Evolutionary conservation across 1,139 yeast genomes (phyloP).

Genomic region (Blastobotrys proliferans): DNA sequence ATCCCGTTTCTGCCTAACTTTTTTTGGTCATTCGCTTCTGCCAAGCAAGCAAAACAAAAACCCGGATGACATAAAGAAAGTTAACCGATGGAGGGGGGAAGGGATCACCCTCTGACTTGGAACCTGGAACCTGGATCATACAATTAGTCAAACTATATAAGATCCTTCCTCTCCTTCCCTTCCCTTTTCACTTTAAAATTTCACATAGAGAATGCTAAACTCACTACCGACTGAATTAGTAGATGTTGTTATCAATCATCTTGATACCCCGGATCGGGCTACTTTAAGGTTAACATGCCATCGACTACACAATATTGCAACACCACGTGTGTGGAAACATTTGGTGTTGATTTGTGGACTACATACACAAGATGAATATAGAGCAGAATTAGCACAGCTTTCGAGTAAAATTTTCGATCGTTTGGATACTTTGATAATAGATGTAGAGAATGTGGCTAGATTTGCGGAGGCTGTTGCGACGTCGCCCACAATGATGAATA

Average conservation of each 20-base stretch:
- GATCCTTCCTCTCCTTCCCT: too few species aligned
- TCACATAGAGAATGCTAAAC: conserved; percentile 4
- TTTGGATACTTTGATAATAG: conserved; percentile 2
- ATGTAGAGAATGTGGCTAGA: conserved; percentile 5
- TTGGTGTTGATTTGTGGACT: conserved; percentile 11
- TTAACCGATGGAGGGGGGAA: too few species aligned
- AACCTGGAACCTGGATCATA: too few species aligned
- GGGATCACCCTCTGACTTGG: too few species aligned
- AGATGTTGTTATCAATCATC: conserved; percentile 1
- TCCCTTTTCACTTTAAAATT: too few species aligned
- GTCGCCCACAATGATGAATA: neutral
- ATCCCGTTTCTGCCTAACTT: too few species aligned
- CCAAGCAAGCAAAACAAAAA: too few species aligned
- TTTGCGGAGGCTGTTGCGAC: conserved; percentile 1
- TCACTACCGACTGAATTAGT: conserved; percentile 8
- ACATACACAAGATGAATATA: conserved; percentile 2
- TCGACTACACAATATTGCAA: conserved; percentile 5
- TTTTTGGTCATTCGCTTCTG: too few species aligned
- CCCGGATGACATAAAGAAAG: too few species aligned
- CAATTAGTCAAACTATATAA: too few species aligned
- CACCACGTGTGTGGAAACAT: conserved; percentile 8
- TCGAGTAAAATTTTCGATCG: conserved; percentile 3
- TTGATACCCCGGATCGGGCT: neutral
- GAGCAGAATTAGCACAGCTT: neutral
- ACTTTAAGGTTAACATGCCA: conserved; percentile 3